These are phyloP conservation scores for Tremellales sp. DNA, from an alignment of 1,284 basidiomycete genomes.

Conservation along the genomic window DNA sequence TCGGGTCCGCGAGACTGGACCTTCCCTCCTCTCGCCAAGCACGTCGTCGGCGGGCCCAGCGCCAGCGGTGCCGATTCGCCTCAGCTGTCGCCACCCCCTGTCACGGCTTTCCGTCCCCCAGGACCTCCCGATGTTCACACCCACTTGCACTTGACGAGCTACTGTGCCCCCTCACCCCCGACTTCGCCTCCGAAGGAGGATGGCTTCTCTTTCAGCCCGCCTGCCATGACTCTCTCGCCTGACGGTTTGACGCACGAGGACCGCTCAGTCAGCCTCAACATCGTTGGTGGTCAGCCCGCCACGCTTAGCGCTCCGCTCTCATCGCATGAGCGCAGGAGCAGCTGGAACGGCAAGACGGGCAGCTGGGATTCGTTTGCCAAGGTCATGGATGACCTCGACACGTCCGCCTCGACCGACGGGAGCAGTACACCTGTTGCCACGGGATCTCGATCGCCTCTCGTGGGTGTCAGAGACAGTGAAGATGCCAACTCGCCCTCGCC, in stretches of 20 bases:
- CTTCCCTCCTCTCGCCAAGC: constrained; percentile 27
- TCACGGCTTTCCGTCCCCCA: constrained; percentile 37
- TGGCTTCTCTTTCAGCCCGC: background rate
- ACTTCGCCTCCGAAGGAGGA: constrained; percentile 42
- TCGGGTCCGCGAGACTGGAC: constrained; percentile 29
- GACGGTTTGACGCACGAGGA: background rate
- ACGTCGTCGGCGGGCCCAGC: constrained; percentile 3
- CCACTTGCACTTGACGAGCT: constrained; percentile 40
- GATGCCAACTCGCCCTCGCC: constrained; percentile 13
- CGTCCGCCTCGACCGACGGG: constrained; percentile 15
- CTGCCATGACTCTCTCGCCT: background rate
- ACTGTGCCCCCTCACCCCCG: constrained; percentile 47
- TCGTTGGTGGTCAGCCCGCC: constrained; percentile 40
- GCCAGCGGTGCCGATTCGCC: constrained; percentile 26
- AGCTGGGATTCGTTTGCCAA: constrained; percentile 30
- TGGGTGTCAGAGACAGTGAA: too few species aligned
- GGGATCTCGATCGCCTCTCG: constrained; percentile 27
- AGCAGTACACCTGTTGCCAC: constrained; percentile 28
- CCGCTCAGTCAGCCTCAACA: constrained; percentile 1
- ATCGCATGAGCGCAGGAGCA: constrained; percentile 32
- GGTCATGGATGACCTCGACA: constrained; percentile 9
- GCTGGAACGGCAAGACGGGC: constrained; percentile 34
- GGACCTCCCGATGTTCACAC: constrained; percentile 38
- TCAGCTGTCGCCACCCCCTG: constrained; percentile 22
- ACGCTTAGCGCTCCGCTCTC: constrained; percentile 13